A percentile compares a stretch with the other conserved stretches of the same genome.
These are phyloP conservation scores for Crithidia bombi DNA, from an alignment of 208 protist species.

Conservation along the genomic window DNA sequence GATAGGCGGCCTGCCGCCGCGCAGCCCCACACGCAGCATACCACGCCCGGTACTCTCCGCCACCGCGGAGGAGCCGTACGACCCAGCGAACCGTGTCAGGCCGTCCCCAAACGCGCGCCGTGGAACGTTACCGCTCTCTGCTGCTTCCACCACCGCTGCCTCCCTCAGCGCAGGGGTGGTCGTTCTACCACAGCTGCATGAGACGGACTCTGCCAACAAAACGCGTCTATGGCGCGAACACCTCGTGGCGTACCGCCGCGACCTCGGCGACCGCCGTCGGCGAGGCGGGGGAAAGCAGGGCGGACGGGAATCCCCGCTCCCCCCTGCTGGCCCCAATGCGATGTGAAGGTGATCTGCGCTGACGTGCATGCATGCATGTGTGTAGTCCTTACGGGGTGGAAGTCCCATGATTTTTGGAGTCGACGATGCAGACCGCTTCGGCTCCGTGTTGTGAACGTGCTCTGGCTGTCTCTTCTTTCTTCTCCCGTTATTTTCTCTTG, in stretches of 20 bases:
- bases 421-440: too few species aligned
- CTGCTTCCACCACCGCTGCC: background rate
- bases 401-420: background rate
- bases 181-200: background rate
- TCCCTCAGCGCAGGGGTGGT: background rate
- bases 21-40: background rate
- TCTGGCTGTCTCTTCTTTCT: background rate
- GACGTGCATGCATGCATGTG: background rate
- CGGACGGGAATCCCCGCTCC: background rate
- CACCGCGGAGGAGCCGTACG: conserved; percentile 23
- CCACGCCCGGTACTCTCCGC: conserved; percentile 20
- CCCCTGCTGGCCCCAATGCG: background rate
- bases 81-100: background rate
- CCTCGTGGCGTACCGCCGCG: conserved; percentile 21
- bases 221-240: conserved; percentile 30
- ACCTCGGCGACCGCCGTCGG: background rate
- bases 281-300: background rate
- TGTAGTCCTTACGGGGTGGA: background rate
- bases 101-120: background rate
- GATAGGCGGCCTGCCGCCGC: conserved; percentile 2
- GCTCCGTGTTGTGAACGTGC: background rate
- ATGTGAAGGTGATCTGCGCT: background rate
- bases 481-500: conserved; percentile 11
- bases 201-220: conserved; percentile 20
- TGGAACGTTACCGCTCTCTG: too few species aligned